These are phyloP conservation scores for Gillenia trifoliata DNA, from an alignment of 306 rosid species.

Conservation along the genomic window DNA sequence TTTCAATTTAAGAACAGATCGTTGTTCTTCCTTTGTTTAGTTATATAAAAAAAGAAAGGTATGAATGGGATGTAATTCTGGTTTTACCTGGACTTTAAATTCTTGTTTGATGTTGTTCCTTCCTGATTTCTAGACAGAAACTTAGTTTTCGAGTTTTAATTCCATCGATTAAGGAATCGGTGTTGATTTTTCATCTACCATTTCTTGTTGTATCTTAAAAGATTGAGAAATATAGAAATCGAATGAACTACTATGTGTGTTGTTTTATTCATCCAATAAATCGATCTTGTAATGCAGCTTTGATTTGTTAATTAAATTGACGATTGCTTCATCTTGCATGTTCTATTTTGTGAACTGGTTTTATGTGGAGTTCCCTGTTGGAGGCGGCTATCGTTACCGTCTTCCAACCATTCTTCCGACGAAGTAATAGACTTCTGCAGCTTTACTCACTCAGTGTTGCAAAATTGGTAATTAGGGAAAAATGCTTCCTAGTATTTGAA, in stretches of 20 bases:
- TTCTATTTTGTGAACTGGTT: not conserved
- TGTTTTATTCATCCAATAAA: not conserved
- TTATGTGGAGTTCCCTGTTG: not conserved
- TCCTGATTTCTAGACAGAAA: conserved; percentile 1
- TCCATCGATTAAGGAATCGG: not conserved
- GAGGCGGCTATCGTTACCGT: not conserved
- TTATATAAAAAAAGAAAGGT: conserved; percentile 12
- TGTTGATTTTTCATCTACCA: not conserved
- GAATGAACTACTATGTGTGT: not conserved
- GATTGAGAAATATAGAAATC: not conserved
- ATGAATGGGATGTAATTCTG: not conserved
- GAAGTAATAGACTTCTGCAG: no score
- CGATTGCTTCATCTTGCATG: not conserved
- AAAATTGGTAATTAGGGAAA: no score
- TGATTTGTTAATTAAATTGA: not conserved
- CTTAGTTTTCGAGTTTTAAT: not conserved
- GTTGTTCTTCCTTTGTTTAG: not conserved
- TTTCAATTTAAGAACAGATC: not conserved
- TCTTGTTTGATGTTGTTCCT: conserved; percentile 2
- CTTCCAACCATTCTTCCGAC: no score
- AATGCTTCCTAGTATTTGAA: no score
- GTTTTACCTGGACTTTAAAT: not conserved
- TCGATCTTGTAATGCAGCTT: not conserved
- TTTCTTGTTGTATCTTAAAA: not conserved
- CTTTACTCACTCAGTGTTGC: no score